These are phyloP conservation scores for Lineolata rhizophorae DNA, from an alignment of 495 filamentous ascomycete genomes.

Conservation along the genomic window DNA sequence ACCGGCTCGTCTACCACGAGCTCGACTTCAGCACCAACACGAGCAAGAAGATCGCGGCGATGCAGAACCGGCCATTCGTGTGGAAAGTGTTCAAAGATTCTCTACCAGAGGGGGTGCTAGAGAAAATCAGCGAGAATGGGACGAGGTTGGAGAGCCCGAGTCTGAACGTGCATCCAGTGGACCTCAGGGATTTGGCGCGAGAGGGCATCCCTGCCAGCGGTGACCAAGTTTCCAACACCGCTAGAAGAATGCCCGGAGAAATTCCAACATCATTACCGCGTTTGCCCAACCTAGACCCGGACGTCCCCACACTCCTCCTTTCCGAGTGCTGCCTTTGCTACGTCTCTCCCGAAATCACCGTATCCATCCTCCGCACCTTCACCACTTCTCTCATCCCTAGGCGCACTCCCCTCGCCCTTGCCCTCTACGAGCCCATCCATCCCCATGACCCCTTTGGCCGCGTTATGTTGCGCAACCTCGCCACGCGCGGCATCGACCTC, in stretches of 20 bases:
- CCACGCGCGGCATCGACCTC: constrained; percentile 60
- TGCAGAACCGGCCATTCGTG: constrained; percentile 20
- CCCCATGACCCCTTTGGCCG: constrained; percentile 68
- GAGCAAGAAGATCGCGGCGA: constrained; percentile 33
- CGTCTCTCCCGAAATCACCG: constrained; percentile 38
- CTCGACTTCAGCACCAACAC: constrained; percentile 71
- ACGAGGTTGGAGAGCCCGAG: constrained; percentile 17
- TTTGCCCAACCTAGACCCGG: constrained; percentile 21
- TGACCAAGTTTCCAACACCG: too few relatives aligned
- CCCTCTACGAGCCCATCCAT: constrained; percentile 78
- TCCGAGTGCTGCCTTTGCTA: constrained; percentile 94
- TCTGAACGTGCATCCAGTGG: constrained; percentile 64
- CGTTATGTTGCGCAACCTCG: constrained; percentile 81
- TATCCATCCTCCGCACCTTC: constrained; percentile 44
- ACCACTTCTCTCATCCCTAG: constrained; percentile 26
- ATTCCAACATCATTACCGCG: too few relatives aligned
- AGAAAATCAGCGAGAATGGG: not conserved
- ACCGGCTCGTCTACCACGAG: constrained; percentile 57
- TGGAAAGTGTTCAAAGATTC: constrained; percentile 6
- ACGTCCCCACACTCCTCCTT: constrained; percentile 57
- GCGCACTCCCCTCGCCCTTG: constrained; percentile 29
- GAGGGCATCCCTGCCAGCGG: too few relatives aligned
- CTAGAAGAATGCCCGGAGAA: too few relatives aligned
- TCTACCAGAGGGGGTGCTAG: too few relatives aligned
- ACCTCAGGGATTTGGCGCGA: constrained; percentile 56